These are phyloP conservation scores for Vitis rupestris DNA, from an alignment of 164 flowering plant species.

Conservation along the genomic window DNA sequence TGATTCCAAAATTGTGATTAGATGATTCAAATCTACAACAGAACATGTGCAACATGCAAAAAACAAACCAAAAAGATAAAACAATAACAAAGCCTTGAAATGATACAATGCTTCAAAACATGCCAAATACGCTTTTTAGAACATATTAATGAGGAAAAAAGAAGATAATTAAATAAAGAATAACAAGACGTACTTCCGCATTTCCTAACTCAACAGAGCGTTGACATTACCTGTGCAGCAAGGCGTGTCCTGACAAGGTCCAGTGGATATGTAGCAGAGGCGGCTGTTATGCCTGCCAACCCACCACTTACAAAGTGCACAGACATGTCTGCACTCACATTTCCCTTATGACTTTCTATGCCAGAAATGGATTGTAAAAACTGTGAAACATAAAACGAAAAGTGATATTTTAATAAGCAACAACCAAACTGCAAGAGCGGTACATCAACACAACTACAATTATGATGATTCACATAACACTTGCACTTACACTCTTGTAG, in stretches of 20 bases:
- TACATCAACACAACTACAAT: not conserved
- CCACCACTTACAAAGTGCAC: slow-evolving; percentile 80
- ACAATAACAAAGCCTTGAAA: no score
- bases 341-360: slow-evolving; percentile 39
- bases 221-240: slow-evolving; percentile 72
- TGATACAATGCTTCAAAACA: no score
- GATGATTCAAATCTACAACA: no score
- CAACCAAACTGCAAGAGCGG: not conserved
- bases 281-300: slow-evolving; percentile 83
- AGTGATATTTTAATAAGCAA: not conserved
- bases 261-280: slow-evolving; percentile 72
- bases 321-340: slow-evolving; percentile 32
- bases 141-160: no score
- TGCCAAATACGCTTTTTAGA: no score
- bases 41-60: no score
- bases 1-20: no score
- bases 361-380: slow-evolving; percentile 50
- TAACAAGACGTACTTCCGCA: not conserved
- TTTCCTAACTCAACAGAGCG: not conserved
- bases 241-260: slow-evolving; percentile 90
- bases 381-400: slow-evolving; percentile 33
- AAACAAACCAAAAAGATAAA: no score
- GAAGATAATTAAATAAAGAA: not conserved
- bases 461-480: not conserved
- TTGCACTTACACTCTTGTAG: slow-evolving; percentile 58